Conservation (phyloP, 2,329 filamentous ascomycete genomes). For the Penicillium expansum region DNA sequence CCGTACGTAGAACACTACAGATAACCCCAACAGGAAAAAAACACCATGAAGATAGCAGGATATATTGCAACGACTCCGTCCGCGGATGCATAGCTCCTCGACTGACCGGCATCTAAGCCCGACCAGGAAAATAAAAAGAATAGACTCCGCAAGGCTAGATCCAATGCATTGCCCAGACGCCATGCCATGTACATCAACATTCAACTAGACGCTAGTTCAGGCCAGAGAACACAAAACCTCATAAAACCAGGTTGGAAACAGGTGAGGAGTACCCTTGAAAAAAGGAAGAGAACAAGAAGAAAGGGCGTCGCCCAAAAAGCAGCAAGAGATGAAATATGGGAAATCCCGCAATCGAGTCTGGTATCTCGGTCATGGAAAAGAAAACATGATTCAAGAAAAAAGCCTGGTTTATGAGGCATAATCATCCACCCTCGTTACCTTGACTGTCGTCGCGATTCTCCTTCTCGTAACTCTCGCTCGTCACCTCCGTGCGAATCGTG, state of each 20-base stretch:
- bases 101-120: slow-evolving; percentile 12
- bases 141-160: slow-evolving; percentile 11
- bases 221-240: slow-evolving; percentile 7
- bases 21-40: not conserved
- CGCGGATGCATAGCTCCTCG: not conserved
- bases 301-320: slow-evolving; percentile 15
- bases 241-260: slow-evolving; percentile 14
- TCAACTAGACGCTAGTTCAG: slow-evolving; percentile 7
- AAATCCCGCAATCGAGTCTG: slow-evolving; percentile 15
- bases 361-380: slow-evolving; percentile 18
- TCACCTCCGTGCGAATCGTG: slow-evolving; percentile 13
- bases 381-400: slow-evolving; percentile 11
- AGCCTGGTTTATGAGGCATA: slow-evolving; percentile 8
- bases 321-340: slow-evolving; percentile 9
- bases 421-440: slow-evolving; percentile 22
- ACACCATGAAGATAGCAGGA: not conserved
- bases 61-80: slow-evolving; percentile 14
- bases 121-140: slow-evolving; percentile 4
- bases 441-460: slow-evolving; percentile 31
- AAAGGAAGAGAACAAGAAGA: slow-evolving; percentile 6
- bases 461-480: slow-evolving; percentile 28
- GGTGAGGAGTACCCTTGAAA: slow-evolving; percentile 4
- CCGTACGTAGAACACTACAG: not conserved
- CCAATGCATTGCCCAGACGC: slow-evolving; percentile 28
- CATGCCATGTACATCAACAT: slow-evolving; percentile 25